A percentile compares a stretch with the other conserved stretches of the same genome.
Evolutionary conservation across 495 filamentous ascomycete species (phyloP).

Genomic region (Ramalina intermedia): DNA sequence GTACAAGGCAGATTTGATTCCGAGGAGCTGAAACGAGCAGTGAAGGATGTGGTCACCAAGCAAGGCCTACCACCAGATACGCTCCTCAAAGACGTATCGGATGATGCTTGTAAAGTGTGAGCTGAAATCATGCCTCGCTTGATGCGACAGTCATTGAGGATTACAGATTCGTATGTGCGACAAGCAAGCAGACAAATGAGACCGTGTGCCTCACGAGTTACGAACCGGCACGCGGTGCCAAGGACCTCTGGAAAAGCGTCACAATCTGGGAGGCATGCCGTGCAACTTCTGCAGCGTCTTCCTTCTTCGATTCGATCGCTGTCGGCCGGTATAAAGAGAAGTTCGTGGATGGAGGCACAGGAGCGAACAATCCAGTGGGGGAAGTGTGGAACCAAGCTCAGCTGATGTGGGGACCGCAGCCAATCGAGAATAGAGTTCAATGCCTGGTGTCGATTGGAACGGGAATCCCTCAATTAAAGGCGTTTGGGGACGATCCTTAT

Average conservation of each 20-base stretch:
- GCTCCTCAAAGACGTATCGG: conserved; percentile 24
- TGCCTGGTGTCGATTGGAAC: conserved; percentile 35
- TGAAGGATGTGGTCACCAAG: conserved; percentile 26
- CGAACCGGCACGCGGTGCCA: conserved; percentile 22
- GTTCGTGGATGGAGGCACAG: conserved; percentile 28
- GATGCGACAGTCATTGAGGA: neutral
- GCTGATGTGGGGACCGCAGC: conserved; percentile 23
- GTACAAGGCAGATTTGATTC: conserved; percentile 26
- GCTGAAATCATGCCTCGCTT: neutral
- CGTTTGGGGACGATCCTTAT: conserved; percentile 16
- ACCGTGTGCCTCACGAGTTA: conserved; percentile 32
- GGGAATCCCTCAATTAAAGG: conserved; percentile 22
- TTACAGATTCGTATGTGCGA: conserved; percentile 36
- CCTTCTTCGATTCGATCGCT: conserved; percentile 32
- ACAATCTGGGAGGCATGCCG: conserved; percentile 34
- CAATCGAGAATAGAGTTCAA: conserved; percentile 22
- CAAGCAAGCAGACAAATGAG: conserved; percentile 25
- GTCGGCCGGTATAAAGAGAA: conserved; percentile 20
- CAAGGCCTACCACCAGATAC: conserved; percentile 24
- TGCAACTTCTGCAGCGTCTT: conserved; percentile 29
- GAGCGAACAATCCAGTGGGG: conserved; percentile 34
- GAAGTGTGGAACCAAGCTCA: conserved; percentile 32
- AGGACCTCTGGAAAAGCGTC: conserved; percentile 23
- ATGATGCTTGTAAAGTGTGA: conserved; percentile 26
- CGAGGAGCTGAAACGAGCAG: conserved; percentile 23